These are phyloP conservation scores for Sclerotinia minor DNA, from an alignment of 2,329 filamentous ascomycete genomes.

Conservation along the genomic window DNA sequence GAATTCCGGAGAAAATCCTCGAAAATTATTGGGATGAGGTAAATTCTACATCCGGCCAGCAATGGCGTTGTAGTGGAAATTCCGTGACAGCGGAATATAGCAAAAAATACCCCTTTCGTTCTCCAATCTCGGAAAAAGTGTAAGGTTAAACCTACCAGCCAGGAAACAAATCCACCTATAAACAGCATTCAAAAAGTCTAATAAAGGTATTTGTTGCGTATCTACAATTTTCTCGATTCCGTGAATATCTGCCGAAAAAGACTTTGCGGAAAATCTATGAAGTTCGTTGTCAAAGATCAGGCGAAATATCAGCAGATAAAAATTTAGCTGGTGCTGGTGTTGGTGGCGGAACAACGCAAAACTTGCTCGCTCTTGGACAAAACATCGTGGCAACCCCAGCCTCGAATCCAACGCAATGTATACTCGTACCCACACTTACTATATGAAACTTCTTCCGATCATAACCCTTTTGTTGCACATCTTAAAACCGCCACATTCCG, in stretches of 20 bases:
- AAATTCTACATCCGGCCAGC: not conserved
- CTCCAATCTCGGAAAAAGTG: not conserved
- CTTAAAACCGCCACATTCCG: slow-evolving; percentile 21
- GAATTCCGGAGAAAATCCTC: too few species aligned
- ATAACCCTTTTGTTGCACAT: slow-evolving; percentile 1
- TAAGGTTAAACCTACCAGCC: not conserved
- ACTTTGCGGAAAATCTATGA: too few species aligned
- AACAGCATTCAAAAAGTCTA: not conserved
- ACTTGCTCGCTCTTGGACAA: not conserved
- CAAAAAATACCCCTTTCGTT: not conserved
- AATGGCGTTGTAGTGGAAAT: not conserved
- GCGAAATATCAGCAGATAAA: not conserved
- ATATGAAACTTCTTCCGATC: not conserved
- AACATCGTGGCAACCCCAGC: slow-evolving; percentile 6
- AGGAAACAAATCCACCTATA: slow-evolving; percentile 16
- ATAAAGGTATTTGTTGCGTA: not conserved
- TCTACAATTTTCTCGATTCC: slow-evolving; percentile 6
- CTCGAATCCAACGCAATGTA: not conserved
- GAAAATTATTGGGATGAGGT: too few species aligned
- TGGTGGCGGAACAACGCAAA: not conserved
- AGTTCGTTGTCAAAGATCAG: not conserved
- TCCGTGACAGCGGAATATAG: slow-evolving; percentile 3
- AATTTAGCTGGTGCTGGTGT: not conserved
- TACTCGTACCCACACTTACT: not conserved
- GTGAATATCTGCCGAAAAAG: slow-evolving; percentile 3